Evolutionary conservation across 208 protist genomes (phyloP), one percentile per base, ranked within the genome.

Genomic region (Tritrichomonas foetus): DNA sequence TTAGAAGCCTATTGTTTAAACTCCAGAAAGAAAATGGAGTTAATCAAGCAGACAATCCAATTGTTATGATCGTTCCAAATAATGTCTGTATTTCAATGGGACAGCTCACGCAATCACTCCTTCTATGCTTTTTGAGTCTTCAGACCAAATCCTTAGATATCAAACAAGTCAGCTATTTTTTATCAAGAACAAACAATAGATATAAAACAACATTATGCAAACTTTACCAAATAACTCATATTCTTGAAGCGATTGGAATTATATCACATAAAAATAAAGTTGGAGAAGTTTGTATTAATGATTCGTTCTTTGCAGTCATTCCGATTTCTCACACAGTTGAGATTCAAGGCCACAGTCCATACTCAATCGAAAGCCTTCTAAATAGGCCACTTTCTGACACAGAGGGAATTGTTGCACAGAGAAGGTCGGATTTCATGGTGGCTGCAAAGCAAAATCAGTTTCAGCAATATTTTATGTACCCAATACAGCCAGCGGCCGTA

Each of bases 201-300:
- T 82, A 47, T 41, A 82, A 82, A 30, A 82, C 74, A 13, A 82
- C 74, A n/a, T 20, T 82, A 20, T 82, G 74, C 74, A 82, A 82
- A 41, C 39, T 82, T 49, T 82, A 82, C 25, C 74, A 82, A 36
- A 82, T 82, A 20, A 30, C 74, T 49, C 41, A 82, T 44, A 82
- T 82, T 9, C 74, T 82, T 53, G 74, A 82, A 25, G 33, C 41
- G 30, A 36, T 82, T 53, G 74, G 74, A 53, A 50, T 82, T 53
- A 82, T 82, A 33, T 50, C 33, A 47, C 47, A 82, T 33, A 82
- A 14, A 47, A 50, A 50, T 25, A 50, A 50, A 25, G 41, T 41
- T 50, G 74, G 74, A 3, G 74, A 82, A 82, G 41, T 82, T 44
- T 16, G 36, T 13, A 27, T 75, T 44, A 75, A 75, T 13, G 69